Percentiles rank a stretch among this genome's conserved stretches.
Conservation (phyloP, 1,284 basidiomycete species). For the Puccinia hordei region DNA sequence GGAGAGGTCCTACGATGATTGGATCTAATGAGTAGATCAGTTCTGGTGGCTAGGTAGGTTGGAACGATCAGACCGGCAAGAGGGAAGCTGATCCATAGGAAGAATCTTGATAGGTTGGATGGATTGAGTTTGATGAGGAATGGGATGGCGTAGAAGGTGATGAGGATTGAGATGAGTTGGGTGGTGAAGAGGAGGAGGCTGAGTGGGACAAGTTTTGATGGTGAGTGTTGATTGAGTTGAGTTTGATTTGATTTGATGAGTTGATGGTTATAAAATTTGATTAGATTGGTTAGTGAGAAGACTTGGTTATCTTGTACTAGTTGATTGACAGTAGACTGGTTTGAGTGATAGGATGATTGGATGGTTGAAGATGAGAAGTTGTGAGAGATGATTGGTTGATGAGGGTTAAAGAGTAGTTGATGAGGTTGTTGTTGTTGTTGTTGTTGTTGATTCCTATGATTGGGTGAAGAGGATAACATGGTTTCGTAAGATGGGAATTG, state of each 20-base stretch:
- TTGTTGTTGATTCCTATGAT: not conserved
- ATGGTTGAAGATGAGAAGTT: conserved; percentile 13
- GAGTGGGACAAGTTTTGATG: not conserved
- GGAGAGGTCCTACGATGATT: not conserved
- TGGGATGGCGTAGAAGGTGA: conserved; percentile 29
- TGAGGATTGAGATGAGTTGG: conserved; percentile 26
- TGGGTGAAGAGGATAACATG: not conserved
- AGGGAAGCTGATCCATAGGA: conserved; percentile 26
- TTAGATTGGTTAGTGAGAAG: not conserved
- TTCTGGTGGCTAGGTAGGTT: not conserved
- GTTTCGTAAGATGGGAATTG: conserved; percentile 44
- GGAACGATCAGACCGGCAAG: conserved; percentile 27
- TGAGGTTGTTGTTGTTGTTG: conserved; percentile 17
- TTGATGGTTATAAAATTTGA: not conserved
- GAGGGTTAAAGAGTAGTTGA: too few species aligned
- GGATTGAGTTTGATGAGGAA: conserved; percentile 32
- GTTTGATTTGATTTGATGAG: not conserved
- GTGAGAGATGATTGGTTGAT: not conserved
- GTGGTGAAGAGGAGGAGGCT: not conserved
- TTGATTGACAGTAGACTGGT: conserved; percentile 3
- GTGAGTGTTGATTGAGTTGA: not conserved
- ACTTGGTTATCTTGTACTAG: not conserved
- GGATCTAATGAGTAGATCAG: not conserved
- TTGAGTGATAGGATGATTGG: not conserved
- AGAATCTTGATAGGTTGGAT: not conserved